Base-by-base conservation (phyloP, 768 basidiomycete species). In the Neoboletus brunneissimus region DNA sequence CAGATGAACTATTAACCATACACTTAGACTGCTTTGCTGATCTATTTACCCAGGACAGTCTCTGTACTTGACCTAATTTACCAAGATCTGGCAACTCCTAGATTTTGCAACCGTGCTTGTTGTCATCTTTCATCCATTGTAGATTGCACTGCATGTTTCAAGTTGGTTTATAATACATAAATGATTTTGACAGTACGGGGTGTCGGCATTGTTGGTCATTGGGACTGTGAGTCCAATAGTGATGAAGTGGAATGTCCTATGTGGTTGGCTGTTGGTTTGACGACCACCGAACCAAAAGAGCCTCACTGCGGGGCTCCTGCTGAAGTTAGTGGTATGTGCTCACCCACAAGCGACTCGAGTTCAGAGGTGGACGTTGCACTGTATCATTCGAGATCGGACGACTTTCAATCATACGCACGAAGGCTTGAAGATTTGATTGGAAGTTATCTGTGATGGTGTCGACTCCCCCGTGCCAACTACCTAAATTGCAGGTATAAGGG, bases 11-110 rank as follows among this genome's bases (percentile, higher is more conserved):
- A 35, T 43, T 38, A 10, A 12, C 18, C n/a, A 15, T 23, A 47
- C 42, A 29, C n/a, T 20, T 53, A 23, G 16, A 9, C 32, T 27
- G 6, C 7, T 15, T 31, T 55, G 40, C 42, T 52, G 57, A 49
- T 59, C 48, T 53, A 40, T 51, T 58, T 54, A 54, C 56, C 48
- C 25, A n/a, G 42, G 55, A 38, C 38, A 20, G 40, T 62, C 43
- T 25, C 47, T 48, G 57, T 55, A 50, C 46, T 43, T 44, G 46
- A 35, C 46, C 35, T 56, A 48, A 54, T 54, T 54, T 47, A 62
- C 48, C 43, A 44, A 54, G 61, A 61, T 52, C 44, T 45, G 20
- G 50, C 44, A 9, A 11, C 12, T 23, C 25, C 38, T 44, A 16
- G 23, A 11, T n/a, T 25, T 51, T 23, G 35, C 25, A 22, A 25